Base-by-base conservation (phyloP, 2,329 filamentous ascomycete genomes). In the Fonsecaea pedrosoi region DNA sequence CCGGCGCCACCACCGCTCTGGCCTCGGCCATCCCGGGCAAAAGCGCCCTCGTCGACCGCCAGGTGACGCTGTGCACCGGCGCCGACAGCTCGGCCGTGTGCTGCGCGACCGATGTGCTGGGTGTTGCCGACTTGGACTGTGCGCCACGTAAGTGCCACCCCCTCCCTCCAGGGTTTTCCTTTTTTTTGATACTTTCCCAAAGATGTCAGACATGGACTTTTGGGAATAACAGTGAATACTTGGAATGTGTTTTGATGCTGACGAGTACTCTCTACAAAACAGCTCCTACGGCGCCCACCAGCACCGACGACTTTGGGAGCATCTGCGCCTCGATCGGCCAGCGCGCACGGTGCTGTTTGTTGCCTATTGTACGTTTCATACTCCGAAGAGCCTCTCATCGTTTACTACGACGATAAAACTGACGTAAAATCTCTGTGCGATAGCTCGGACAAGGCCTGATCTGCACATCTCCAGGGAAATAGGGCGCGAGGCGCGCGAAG, bases 41-140 rank as follows among this genome's bases (percentile, higher is more conserved):
- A 53, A 69, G 60, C 45, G 25, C 66, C 2, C 65, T 72, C 50
- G 25, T 67, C 35, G 69, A 68, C 6, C 67, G 67, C 35, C 64
- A 69, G 50, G 45, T 48, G n/a, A 40, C 54, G 21, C 58, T 72
- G 42, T 72, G 70, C 69, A 38, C 57, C 32, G 70, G 70, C 40
- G 55, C 62, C 13, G 61, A 38, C 55, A 72, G 73, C 70, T 79
- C 72, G 37, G 73, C 84, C 3, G 82, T 85, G 70, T 90, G 87
- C 81, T 90, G 87, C 74, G 84, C 86, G 13, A 87, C 86, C 30
- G 85, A 89, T 70, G 82, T 89, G 38, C 82, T 89, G 45, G 83
- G 85, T 66, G 69, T 88, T 65, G 85, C 83, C 2, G 79, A 86
- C 75, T 78, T 88, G 30, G 79, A 89, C 79, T 90, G 87, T 75